A percentile compares a stretch with the other conserved stretches of the same genome.
Evolutionary conservation across 495 filamentous ascomycete genomes (phyloP).

Genomic region (Amniculicola lignicola): DNA sequence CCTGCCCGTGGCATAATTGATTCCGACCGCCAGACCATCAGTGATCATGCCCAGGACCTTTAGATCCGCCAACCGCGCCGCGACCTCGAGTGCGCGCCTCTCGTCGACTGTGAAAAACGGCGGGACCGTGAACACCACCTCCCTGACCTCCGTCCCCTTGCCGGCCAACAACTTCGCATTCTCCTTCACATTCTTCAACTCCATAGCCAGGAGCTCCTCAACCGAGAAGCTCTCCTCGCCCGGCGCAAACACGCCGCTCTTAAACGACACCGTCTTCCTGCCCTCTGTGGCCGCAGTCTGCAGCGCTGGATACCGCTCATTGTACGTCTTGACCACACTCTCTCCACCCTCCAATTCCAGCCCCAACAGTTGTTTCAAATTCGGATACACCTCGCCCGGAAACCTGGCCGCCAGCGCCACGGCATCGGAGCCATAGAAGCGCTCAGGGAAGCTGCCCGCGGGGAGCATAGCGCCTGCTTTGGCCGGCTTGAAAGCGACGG

Average conservation of each 20-base stretch:
- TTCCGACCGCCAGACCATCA: slow-evolving; percentile 86
- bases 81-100: slow-evolving; percentile 74
- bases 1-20: slow-evolving; percentile 91
- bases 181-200: slow-evolving; percentile 79
- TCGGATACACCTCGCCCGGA: slow-evolving; percentile 88
- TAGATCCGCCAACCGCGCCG: slow-evolving; percentile 82
- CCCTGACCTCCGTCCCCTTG: slow-evolving; percentile 67
- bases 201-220: slow-evolving; percentile 95
- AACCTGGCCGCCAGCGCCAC: slow-evolving; percentile 82
- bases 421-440: slow-evolving; percentile 88
- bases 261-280: slow-evolving; percentile 71
- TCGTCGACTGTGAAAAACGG: slow-evolving; percentile 86
- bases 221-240: slow-evolving; percentile 72
- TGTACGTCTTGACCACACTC: slow-evolving; percentile 63
- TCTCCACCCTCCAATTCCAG: slow-evolving; percentile 58
- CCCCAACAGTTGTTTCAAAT: slow-evolving; percentile 84
- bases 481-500: slow-evolving; percentile 89
- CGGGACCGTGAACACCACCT: slow-evolving; percentile 89
- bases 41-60: slow-evolving; percentile 80
- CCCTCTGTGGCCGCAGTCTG: slow-evolving; percentile 53
- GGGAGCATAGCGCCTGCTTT: slow-evolving; percentile 46
- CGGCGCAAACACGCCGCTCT: slow-evolving; percentile 66
- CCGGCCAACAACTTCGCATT: slow-evolving; percentile 87
- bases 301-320: slow-evolving; percentile 67
- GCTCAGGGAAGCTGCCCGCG: slow-evolving; percentile 70